These are phyloP conservation scores for Ajuga reptans DNA, from an alignment of 305 asterid species.

Conservation along the genomic window DNA sequence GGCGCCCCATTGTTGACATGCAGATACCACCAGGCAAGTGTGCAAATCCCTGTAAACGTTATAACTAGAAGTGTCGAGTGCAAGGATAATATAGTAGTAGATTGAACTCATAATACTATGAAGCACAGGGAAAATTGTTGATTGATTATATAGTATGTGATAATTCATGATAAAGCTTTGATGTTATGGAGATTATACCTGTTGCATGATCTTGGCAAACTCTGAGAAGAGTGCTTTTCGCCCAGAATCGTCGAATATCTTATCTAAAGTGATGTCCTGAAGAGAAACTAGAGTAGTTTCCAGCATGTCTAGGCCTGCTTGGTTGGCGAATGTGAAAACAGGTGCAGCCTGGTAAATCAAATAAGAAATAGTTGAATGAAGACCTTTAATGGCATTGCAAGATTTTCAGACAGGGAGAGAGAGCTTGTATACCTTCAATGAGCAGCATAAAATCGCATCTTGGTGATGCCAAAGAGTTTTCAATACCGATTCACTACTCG, in stretches of 20 bases:
- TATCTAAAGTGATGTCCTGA: conserved; percentile 72
- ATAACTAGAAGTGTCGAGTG: too few species aligned
- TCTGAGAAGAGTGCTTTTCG: conserved; percentile 59
- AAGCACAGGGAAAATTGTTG: background rate
- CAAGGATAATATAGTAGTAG: too few species aligned
- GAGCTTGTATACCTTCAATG: conserved; percentile 49
- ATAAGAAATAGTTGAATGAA: background rate
- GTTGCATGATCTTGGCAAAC: conserved; percentile 73
- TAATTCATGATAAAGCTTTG: background rate
- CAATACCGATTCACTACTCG: conserved; percentile 45
- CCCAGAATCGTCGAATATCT: conserved; percentile 69
- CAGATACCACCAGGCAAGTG: conserved; percentile 78
- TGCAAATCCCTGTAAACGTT: conserved; percentile 47
- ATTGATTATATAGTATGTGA: background rate
- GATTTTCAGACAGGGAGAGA: too few species aligned
- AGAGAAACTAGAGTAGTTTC: conserved; percentile 81
- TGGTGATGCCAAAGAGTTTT: conserved; percentile 87
- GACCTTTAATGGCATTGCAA: background rate
- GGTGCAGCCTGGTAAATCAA: conserved; percentile 51
- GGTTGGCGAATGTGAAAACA: conserved; percentile 72
- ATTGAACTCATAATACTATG: too few species aligned
- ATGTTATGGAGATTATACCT: conserved; percentile 32
- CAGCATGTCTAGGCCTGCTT: conserved; percentile 84
- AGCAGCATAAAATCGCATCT: conserved; percentile 86
- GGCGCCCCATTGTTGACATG: conserved; percentile 92